phyloP scores from a whole-genome alignment of 257 asterid species.

The Solanum sejunctum region DNA sequence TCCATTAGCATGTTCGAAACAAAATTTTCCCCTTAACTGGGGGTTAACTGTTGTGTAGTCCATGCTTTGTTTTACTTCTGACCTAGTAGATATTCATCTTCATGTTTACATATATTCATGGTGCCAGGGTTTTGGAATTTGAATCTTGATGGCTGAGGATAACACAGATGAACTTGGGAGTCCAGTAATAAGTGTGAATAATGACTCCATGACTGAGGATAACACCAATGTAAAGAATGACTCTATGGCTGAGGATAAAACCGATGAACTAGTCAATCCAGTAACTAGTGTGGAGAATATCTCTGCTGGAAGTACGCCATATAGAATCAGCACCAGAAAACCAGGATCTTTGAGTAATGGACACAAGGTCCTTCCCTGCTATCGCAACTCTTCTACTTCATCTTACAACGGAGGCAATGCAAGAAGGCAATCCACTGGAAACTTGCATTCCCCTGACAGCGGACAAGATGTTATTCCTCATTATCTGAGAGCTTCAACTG shows the following conservation, averaged over 20 bases:
- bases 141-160: neutral
- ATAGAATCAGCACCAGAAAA: neutral
- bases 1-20: neutral
- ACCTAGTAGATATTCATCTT: neutral
- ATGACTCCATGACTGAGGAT: neutral
- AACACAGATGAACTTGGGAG: neutral
- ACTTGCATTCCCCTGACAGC: conserved; percentile 12
- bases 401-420: conserved; percentile 11
- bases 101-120: neutral
- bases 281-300: conserved; percentile 8
- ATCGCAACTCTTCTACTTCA: conserved; percentile 20
- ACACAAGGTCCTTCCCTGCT: conserved; percentile 3
- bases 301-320: conserved; percentile 1
- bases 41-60: neutral
- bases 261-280: conserved; percentile 8
- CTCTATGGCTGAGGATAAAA: conserved; percentile 30
- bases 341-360: conserved; percentile 7
- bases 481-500: conserved; percentile 80
- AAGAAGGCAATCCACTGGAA: conserved; percentile 28
- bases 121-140: neutral
- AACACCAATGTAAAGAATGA: neutral
- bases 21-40: neutral
- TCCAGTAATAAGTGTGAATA: neutral
- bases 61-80: neutral
- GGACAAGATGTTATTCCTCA: conserved; percentile 29